Base-by-base conservation (phyloP, 176 grass and related monocot species). In the Cenchrus purpureus region DNA sequence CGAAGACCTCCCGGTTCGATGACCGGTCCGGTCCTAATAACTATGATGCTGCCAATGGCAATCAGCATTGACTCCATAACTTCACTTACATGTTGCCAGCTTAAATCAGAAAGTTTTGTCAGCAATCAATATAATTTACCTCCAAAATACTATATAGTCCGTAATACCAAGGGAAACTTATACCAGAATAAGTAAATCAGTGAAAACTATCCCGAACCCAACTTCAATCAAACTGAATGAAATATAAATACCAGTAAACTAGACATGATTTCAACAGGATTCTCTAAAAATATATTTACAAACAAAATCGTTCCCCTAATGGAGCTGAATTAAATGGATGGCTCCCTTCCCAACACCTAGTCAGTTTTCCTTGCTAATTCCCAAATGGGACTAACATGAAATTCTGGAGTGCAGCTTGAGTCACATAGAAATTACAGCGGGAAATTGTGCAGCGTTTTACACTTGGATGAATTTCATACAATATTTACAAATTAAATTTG, bases 301-400 rank as follows among this genome's bases (percentile, higher is more conserved):
- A n/a, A 62, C 22, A 62, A 25, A 63, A 63, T 22, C 60, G 22
- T 59, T 12, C 7, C 25, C 25, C 25, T 25, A 25, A 25, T 25
- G 25, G 25, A 25, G 14, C 8, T 31, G 43, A n/a, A 49, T 65
- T 48, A 79, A 64, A 65, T 79, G 50, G 59, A 49, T 32, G 44
- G 12, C 1, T 29, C 43, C 76, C 42, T 10, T 46, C 45, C 42
- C 49, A 78, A 31, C 9, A 32, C 0, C 54, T 77, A 46, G 12
- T 31, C 58, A 64, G 43, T 65, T 48, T 48, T 59, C 76, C n/a
- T 63, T 49, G n/a, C n/a, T 46, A 46, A 59, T 59, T 77, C 60
- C 22, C 10, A 13, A 29, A 12, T 43, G 34, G 66, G n/a, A 17
- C 42, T 1, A 70, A 63, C 43, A 31, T 50, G 0, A 50, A 45